Percentiles rank a stretch among this genome's conserved stretches.
Conservation (phyloP, 345 rosid genomes). For the Clausena lansium region DNA sequence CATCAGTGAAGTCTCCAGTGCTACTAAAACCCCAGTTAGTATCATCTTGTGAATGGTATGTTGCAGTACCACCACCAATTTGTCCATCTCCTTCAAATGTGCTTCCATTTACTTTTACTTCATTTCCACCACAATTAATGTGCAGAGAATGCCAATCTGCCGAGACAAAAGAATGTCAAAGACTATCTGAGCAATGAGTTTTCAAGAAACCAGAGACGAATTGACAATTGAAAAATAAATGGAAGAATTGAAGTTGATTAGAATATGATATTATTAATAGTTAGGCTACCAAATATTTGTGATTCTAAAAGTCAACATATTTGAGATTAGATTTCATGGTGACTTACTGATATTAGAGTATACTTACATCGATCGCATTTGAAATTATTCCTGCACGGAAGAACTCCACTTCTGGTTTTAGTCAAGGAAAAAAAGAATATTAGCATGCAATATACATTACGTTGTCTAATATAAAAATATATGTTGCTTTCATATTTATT, state of each 20-base stretch:
- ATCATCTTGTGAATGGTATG: conserved; percentile 30
- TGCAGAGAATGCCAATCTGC: conserved; percentile 51
- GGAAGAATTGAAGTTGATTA: background rate
- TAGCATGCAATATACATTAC: background rate
- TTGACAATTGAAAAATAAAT: background rate
- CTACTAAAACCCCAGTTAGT: conserved; percentile 67
- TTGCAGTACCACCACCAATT: conserved; percentile 51
- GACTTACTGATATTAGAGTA: background rate
- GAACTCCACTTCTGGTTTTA: conserved; percentile 35
- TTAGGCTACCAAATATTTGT: background rate
- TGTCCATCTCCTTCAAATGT: conserved; percentile 51
- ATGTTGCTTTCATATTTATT: background rate
- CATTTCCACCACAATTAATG: conserved; percentile 68
- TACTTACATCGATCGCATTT: conserved; percentile 57
- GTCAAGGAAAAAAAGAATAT: background rate
- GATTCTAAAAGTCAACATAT: background rate
- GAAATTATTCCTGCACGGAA: conserved; percentile 54
- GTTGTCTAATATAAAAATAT: too few relatives aligned
- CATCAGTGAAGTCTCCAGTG: conserved; percentile 74
- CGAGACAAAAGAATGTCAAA: background rate
- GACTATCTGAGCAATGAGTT: background rate
- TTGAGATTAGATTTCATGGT: background rate
- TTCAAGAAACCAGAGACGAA: background rate
- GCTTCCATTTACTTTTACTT: conserved; percentile 31
- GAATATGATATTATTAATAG: background rate